Evolutionary conservation across 805 yeast genomes (phyloP), one percentile per base, ranked within the genome.

Genomic region (Maudiozyma bulderi): DNA sequence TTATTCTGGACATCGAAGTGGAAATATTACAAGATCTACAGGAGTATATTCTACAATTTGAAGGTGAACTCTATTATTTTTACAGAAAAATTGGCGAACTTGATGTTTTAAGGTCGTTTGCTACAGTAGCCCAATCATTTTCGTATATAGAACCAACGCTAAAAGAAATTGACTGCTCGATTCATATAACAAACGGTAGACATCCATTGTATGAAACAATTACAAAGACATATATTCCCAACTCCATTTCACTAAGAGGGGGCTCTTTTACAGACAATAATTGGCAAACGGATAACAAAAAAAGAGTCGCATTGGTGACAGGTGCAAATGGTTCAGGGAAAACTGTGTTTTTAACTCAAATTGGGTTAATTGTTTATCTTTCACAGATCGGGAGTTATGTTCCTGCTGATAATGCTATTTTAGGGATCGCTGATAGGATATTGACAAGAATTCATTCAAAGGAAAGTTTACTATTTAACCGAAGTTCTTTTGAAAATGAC

Each of bases 351-450:
- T 57, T 78, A 15, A 57, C 73, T 2, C 81, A 76, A 48, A 63
- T 71, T 46, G 82, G 80, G 0, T 53, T 77, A 33, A 69, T 74
- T 6, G 74, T 75, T 0, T 71, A 67, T 45, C 53, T 79, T 43
- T 72, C 81, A 0, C 83, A 79, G 46, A 66, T 77, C 37, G 82
- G 83, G 1, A 74, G 77, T 31, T 77, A 61, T 57, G 77, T 79
- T 1, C 83, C 83, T 3, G 81, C 80, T 0, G 55, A 58, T 1
- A 57, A 52, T 11, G 80, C 80, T 1, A 65, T 53, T 28, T 57
- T 79, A 20, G 77, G 80, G 0, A 51, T 77, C 2, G 74, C 73
- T 1, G 79, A 77, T 54, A 71, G 70, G 47, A 62, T 76, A 2
- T 59, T 75, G 35, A 71, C 82, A 0, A 66, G 80, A 46, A 70